Evolutionary conservation across 1,284 basidiomycete genomes (phyloP), one percentile per base, ranked within the genome.

Genomic region (Trichosporon sp.): DNA sequence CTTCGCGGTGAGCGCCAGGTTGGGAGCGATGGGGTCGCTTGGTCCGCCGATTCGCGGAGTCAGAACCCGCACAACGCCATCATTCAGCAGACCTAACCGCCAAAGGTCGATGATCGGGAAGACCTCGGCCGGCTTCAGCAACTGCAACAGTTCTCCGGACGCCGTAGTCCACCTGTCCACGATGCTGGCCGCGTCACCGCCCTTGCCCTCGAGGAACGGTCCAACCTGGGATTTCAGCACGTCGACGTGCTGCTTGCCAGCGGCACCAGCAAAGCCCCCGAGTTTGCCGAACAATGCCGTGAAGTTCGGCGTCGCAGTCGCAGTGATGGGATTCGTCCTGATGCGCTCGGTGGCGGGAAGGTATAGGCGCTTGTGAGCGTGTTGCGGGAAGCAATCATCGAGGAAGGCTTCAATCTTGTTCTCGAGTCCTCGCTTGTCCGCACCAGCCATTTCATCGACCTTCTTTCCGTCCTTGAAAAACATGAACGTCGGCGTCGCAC

Each of bases 81-180:
- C 85, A 79, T 93, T 89, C 35, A 94, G 86, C 7, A 92, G 81
- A 0, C 90, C 91, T 0, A 96, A 86, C 1, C 93, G 87, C 92
- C 92, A 94, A 71, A 95, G 86, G 78, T 96, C 94, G 8, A 91
- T 88, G 1, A 94, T 80, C 0, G 94, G 93, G 84, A 95, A 96
- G 10, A 93, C 85, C 61, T 89, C 86, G 11, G 87, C 86, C 0
- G 87, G 75, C 1, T 88, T 86, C 0, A 95, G 87, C 0, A 83
- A 82, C 4, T 78, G 71, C 0, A 85, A 78, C 0, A 94, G 82
- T 0, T 81, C 78, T 2, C 76, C 77, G 0, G 90, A 90, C 0
- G 86, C 83, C 7, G 84, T 79, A 0, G 86, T 81, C 88, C 88
- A 91, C 10, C 84, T 68, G 43, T 74, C 65, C 38, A 79, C 37